phyloP scores from a whole-genome alignment of 163 green algal genomes.

The Chlamydomonas reinhardtii region DNA sequence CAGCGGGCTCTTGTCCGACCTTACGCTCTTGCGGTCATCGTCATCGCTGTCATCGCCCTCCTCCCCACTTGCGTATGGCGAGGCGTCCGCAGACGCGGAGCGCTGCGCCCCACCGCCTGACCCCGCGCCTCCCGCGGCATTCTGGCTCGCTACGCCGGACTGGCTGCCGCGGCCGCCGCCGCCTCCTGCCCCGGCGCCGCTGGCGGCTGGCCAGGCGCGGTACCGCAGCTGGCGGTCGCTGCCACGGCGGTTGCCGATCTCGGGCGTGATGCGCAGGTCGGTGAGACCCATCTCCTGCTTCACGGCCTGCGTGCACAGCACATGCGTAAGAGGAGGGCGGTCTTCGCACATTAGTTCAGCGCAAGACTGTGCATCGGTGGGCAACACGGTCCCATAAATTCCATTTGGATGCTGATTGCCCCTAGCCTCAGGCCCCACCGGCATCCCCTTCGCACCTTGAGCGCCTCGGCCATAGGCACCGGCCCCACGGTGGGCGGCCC shows the following conservation, averaged over 20 bases:
- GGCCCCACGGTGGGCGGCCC: slow-evolving; percentile 27
- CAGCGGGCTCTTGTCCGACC: slow-evolving; percentile 32
- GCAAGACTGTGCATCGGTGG: too few relatives aligned
- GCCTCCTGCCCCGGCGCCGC: too few relatives aligned
- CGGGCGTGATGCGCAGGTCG: slow-evolving; percentile 32
- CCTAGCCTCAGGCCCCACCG: too few relatives aligned
- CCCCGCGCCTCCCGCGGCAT: not conserved
- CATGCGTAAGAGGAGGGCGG: not conserved
- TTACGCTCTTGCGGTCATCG: slow-evolving; percentile 9
- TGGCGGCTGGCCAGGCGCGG: slow-evolving; percentile 28
- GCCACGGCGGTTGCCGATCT: slow-evolving; percentile 5
- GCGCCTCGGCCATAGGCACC: slow-evolving; percentile 28
- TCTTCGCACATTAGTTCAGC: too few relatives aligned
- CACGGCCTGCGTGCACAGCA: not conserved
- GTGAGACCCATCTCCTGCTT: slow-evolving; percentile 48
- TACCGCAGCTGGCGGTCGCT: slow-evolving; percentile 28
- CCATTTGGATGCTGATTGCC: too few relatives aligned
- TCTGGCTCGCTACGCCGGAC: not conserved
- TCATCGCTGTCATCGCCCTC: slow-evolving; percentile 6
- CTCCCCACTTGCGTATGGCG: slow-evolving; percentile 7
- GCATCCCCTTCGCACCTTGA: slow-evolving; percentile 13
- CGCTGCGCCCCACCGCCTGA: not conserved
- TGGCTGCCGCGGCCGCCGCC: not conserved
- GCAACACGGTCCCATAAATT: too few relatives aligned
- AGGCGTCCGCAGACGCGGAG: slow-evolving; percentile 39